phyloP scores from a whole-genome alignment of 345 rosid genomes.

The Microcos paniculata region DNA sequence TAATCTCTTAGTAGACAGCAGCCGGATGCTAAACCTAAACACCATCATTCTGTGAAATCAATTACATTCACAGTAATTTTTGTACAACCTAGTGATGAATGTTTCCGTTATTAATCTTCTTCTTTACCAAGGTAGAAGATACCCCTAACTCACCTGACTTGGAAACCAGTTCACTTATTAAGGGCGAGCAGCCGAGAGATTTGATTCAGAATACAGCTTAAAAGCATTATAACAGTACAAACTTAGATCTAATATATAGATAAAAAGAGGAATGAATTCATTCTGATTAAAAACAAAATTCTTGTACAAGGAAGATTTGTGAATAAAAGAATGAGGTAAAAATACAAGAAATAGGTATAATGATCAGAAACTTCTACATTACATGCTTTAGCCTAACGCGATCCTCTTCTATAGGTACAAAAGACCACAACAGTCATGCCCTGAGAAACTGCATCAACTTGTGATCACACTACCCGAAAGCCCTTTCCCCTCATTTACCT shows the following conservation, averaged over 20 bases:
- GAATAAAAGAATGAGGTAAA: conserved; percentile 5
- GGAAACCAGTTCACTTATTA: neutral
- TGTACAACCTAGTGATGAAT: neutral
- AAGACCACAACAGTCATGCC: neutral
- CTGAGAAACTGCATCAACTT: conserved; percentile 12
- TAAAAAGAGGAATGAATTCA: neutral
- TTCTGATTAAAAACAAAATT: neutral
- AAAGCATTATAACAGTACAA: neutral
- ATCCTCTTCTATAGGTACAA: neutral
- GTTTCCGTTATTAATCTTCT: neutral
- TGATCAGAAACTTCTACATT: neutral
- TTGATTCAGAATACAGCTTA: neutral
- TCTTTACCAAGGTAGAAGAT: neutral
- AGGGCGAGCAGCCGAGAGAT: neutral
- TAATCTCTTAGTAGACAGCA: neutral
- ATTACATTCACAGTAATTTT: neutral
- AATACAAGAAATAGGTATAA: neutral
- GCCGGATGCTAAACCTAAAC: too few relatives aligned
- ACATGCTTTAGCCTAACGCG: neutral
- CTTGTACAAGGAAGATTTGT: neutral
- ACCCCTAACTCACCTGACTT: neutral
- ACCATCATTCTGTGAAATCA: neutral
- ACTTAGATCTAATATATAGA: neutral
- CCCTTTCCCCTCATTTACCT: conserved; percentile 32
- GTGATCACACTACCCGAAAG: conserved; percentile 13